Evolutionary conservation across 2,329 filamentous ascomycete genomes (phyloP).

Genomic region (Penicillium sp.): DNA sequence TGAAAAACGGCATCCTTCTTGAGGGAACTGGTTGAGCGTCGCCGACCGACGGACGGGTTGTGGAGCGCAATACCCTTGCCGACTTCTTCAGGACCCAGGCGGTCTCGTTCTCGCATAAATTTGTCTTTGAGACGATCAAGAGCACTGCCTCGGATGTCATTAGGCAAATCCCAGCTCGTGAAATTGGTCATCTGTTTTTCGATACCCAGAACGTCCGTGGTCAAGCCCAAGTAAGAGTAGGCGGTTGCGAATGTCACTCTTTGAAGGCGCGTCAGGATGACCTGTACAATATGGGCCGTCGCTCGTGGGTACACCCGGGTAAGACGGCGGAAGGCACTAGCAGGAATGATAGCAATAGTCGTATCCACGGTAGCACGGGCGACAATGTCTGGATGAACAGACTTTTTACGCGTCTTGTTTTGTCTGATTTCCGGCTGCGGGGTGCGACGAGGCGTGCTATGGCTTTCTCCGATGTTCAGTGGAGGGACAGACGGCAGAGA

Average conservation of each 20-base stretch:
- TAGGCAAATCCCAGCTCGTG: slow-evolving; percentile 85
- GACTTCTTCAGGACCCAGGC: slow-evolving; percentile 72
- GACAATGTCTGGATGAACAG: slow-evolving; percentile 92
- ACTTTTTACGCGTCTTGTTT: slow-evolving; percentile 50
- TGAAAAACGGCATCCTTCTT: slow-evolving; percentile 76
- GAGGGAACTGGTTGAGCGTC: slow-evolving; percentile 68
- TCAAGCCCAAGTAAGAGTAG: slow-evolving; percentile 88
- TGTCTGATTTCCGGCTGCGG: slow-evolving; percentile 20
- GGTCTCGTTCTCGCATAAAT: slow-evolving; percentile 77
- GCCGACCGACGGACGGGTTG: slow-evolving; percentile 64
- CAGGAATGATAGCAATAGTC: slow-evolving; percentile 96
- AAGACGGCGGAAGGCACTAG: slow-evolving; percentile 86
- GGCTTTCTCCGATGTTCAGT: slow-evolving; percentile 61
- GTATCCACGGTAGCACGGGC: slow-evolving; percentile 95
- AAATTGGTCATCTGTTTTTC: slow-evolving; percentile 93
- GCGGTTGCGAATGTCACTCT: slow-evolving; percentile 91
- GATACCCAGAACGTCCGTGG: slow-evolving; percentile 83
- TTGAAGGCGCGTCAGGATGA: slow-evolving; percentile 90
- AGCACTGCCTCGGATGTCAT: slow-evolving; percentile 78
- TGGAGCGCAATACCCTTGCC: slow-evolving; percentile 93
- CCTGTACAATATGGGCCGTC: slow-evolving; percentile 94
- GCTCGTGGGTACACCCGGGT: slow-evolving; percentile 94
- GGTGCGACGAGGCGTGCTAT: slow-evolving; percentile 27
- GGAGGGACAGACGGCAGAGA: slow-evolving; percentile 64
- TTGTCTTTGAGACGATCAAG: slow-evolving; percentile 86